These are phyloP conservation scores for Candida piceae DNA, from an alignment of 805 yeast genomes.

Conservation along the genomic window DNA sequence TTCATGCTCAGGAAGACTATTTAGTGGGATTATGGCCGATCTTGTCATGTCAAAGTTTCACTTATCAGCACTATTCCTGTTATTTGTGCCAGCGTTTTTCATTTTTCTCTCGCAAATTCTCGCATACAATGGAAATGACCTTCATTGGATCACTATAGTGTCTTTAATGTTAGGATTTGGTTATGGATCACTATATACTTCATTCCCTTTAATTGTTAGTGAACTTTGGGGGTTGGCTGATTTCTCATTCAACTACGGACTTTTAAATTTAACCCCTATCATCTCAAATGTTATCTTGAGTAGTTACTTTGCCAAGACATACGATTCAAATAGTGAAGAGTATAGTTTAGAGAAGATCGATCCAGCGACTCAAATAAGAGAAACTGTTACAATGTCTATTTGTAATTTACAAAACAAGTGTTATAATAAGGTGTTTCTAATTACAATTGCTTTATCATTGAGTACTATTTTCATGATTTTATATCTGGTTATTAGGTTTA, in stretches of 20 bases:
- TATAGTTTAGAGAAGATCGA: constrained; percentile 2
- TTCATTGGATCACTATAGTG: constrained; percentile 39
- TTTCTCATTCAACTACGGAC: constrained; percentile 72
- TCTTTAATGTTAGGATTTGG: constrained; percentile 62
- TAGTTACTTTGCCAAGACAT: constrained; percentile 55
- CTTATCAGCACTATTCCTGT: constrained; percentile 35
- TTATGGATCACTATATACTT: constrained; percentile 69
- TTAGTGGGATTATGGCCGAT: constrained; percentile 64
- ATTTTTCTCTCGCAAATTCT: constrained; percentile 46
- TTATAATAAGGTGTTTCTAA: constrained; percentile 37
- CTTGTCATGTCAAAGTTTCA: constrained; percentile 42
- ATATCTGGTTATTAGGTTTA: neutral
- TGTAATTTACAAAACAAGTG: constrained; percentile 25
- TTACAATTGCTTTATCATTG: constrained; percentile 22
- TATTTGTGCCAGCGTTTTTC: constrained; percentile 47
- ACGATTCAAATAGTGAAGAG: constrained; percentile 42
- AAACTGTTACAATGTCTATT: constrained; percentile 5
- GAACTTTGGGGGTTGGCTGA: constrained; percentile 66
- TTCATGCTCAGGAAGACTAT: constrained; percentile 61
- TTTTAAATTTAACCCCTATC: constrained; percentile 62
- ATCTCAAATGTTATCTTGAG: constrained; percentile 57
- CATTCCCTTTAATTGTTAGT: constrained; percentile 71
- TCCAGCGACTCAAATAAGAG: neutral
- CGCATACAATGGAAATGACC: constrained; percentile 33
- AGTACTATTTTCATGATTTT: neutral